phyloP scores from a whole-genome alignment of 2,329 filamentous ascomycete species.

The Cercospora nicotianae region DNA sequence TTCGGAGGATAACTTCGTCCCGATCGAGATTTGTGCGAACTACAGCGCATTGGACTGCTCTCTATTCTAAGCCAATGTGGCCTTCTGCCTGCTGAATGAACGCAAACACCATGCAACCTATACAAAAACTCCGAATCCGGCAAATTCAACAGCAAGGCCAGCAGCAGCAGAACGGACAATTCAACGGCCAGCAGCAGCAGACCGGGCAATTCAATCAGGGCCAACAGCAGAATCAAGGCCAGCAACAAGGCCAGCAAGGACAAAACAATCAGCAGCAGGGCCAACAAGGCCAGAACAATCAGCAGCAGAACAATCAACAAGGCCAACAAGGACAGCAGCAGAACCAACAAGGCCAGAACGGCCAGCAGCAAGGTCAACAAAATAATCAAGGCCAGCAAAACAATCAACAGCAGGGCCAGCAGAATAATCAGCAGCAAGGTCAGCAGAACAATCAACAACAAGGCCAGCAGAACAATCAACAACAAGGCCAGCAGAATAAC shows the following conservation, averaged over 20 bases:
- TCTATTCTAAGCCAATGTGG: not conserved
- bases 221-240: not conserved
- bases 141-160: constrained; percentile 7
- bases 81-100: not conserved
- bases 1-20: not conserved
- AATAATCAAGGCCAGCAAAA: not conserved
- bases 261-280: not conserved
- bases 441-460: not conserved
- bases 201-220: not conserved
- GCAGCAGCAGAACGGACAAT: constrained; percentile 4
- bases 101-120: not conserved
- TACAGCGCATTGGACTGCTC: not conserved
- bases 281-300: not conserved
- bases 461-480: not conserved
- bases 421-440: not conserved
- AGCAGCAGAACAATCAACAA: not conserved
- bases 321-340: not conserved
- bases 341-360: not conserved
- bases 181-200: not conserved
- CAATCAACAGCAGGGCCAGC: not conserved
- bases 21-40: not conserved
- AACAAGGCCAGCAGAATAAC: not conserved
- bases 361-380: constrained; percentile 3
- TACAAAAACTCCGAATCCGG: not conserved
- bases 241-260: not conserved